A percentile compares a stretch with the other conserved stretches of the same genome.
These are phyloP conservation scores for Panaeolus cyanescens DNA, from an alignment of 768 basidiomycete genomes.

Conservation along the genomic window DNA sequence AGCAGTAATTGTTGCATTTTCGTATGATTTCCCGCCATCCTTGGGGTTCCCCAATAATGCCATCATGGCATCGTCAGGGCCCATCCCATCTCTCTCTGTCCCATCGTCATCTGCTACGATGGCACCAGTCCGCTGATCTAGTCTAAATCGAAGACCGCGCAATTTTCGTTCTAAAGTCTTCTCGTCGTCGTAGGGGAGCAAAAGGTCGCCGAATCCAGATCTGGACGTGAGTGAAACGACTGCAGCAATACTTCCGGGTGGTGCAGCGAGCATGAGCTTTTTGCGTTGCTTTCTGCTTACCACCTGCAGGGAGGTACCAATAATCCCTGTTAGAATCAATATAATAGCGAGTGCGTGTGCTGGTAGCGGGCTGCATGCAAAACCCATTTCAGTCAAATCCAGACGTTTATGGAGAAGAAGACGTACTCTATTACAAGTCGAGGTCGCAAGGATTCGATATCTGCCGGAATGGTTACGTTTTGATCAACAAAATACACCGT, in stretches of 20 bases:
- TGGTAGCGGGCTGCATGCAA: constrained; percentile 56
- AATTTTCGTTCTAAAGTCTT: constrained; percentile 47
- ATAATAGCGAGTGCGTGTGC: constrained; percentile 51
- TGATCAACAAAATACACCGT: constrained; percentile 56
- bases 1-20: constrained; percentile 10
- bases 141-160: constrained; percentile 48
- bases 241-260: constrained; percentile 62
- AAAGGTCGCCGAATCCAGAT: constrained; percentile 62
- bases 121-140: constrained; percentile 62
- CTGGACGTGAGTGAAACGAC: constrained; percentile 57
- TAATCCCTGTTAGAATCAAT: constrained; percentile 48
- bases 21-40: neutral
- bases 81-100: constrained; percentile 24
- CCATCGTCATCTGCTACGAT: constrained; percentile 57
- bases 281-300: constrained; percentile 48
- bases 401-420: too few relatives aligned
- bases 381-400: too few relatives aligned
- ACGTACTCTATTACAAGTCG: constrained; percentile 68
- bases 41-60: constrained; percentile 30
- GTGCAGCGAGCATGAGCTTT: constrained; percentile 49
- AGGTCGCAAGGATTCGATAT: constrained; percentile 41
- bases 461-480: constrained; percentile 38
- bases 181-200: constrained; percentile 60
- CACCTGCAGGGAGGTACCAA: constrained; percentile 50
- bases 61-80: constrained; percentile 39